Conservation (phyloP, 2,329 filamentous ascomycete genomes). For the Dactylellina drechsleri region DNA sequence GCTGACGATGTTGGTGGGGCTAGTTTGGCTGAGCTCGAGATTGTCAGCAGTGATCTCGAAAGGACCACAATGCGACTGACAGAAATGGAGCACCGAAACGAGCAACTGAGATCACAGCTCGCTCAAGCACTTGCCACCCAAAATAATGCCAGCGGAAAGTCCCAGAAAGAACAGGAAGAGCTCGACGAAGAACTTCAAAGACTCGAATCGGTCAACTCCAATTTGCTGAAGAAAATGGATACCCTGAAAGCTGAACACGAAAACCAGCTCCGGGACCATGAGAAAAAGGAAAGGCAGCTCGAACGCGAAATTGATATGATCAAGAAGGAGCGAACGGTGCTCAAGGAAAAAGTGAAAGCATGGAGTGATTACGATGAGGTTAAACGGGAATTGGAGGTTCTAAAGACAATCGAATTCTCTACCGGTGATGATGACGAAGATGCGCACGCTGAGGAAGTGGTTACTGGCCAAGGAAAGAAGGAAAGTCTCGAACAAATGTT, state of each 20-base stretch:
- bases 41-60: conserved; percentile 90
- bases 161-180: conserved; percentile 72
- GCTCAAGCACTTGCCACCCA: conserved; percentile 82
- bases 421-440: conserved; percentile 83
- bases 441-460: conserved; percentile 63
- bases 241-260: conserved; percentile 84
- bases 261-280: conserved; percentile 77
- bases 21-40: conserved; percentile 80
- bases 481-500: conserved; percentile 91
- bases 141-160: conserved; percentile 32
- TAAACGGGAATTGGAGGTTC: conserved; percentile 92
- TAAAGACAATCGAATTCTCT: conserved; percentile 97
- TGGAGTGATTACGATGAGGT: conserved; percentile 96
- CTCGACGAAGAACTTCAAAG: conserved; percentile 91
- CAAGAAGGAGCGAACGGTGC: conserved; percentile 80
- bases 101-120: conserved; percentile 88
- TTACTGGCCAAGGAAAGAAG: conserved; percentile 65
- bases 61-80: conserved; percentile 85
- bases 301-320: conserved; percentile 81
- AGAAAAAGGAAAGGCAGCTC: conserved; percentile 77
- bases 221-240: conserved; percentile 87
- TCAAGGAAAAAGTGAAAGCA: conserved; percentile 84
- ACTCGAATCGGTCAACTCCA: conserved; percentile 91
- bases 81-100: conserved; percentile 92
- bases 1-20: conserved; percentile 73